These are phyloP conservation scores for Acanthamoeba royreba DNA, from an alignment of 208 protist species.

Conservation along the genomic window DNA sequence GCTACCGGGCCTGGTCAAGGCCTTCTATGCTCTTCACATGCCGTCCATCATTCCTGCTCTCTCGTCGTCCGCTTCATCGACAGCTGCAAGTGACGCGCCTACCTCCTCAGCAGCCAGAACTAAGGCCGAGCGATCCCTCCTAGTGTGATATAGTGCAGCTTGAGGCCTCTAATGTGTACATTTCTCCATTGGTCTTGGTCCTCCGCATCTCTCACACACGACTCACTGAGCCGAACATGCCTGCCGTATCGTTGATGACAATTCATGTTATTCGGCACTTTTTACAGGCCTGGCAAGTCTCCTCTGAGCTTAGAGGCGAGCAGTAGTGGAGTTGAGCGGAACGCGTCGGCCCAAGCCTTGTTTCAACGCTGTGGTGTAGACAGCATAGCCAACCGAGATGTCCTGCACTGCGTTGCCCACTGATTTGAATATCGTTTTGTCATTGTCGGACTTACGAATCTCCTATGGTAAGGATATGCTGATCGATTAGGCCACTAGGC, in stretches of 20 bases:
- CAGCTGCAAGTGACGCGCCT: not conserved
- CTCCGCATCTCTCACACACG: no score
- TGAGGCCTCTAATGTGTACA: no score
- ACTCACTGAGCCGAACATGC: no score
- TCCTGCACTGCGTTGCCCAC: constrained; percentile 43
- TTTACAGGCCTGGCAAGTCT: no score
- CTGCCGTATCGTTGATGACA: no score
- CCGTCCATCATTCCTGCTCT: not conserved
- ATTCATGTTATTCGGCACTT: no score
- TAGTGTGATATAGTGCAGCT: no score
- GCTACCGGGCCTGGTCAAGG: not conserved
- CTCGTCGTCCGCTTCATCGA: not conserved
- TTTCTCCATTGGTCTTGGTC: no score
- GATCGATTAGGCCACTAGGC: not conserved
- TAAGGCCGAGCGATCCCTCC: not conserved
- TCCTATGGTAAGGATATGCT: not conserved
- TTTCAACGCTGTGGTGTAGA: not conserved
- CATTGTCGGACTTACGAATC: not conserved
- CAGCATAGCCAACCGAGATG: not conserved
- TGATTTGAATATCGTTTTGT: constrained; percentile 33
- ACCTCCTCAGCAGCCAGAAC: not conserved
- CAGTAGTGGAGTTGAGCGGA: not conserved
- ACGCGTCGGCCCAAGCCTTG: not conserved
- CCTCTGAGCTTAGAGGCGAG: not conserved
- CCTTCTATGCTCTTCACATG: not conserved